Evolutionary conservation across 805 yeast genomes (phyloP).

Genomic region (Zygosaccharomyces rouxii): DNA sequence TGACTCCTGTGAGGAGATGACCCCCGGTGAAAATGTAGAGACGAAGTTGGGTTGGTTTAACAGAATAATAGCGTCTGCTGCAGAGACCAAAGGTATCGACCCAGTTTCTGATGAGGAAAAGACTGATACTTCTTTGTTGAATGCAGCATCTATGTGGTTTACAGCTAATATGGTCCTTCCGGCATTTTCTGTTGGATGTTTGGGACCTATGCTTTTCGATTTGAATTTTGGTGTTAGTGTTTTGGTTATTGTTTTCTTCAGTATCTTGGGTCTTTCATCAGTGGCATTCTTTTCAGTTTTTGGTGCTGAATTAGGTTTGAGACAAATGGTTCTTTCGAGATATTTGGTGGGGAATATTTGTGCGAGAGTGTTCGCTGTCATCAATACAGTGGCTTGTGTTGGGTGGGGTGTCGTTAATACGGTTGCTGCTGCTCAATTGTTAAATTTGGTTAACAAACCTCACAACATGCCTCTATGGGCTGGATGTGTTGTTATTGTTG

Average conservation of each 20-base stretch:
- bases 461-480: conserved; percentile 80
- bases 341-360: conserved; percentile 72
- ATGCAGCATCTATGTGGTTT: conserved; percentile 85
- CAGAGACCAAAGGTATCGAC: conserved; percentile 75
- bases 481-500: conserved; percentile 70
- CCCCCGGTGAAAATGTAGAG: conserved; percentile 5
- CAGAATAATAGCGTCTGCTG: conserved; percentile 31
- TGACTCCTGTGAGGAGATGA: conserved; percentile 5
- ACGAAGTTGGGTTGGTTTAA: conserved; percentile 23
- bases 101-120: conserved; percentile 75
- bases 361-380: conserved; percentile 69
- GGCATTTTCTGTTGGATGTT: conserved; percentile 71
- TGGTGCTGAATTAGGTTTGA: conserved; percentile 79
- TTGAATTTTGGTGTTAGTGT: conserved; percentile 72
- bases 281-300: conserved; percentile 81
- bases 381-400: conserved; percentile 80
- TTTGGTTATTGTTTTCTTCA: conserved; percentile 66
- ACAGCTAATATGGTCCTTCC: conserved; percentile 88
- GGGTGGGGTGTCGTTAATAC: conserved; percentile 96
- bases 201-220: conserved; percentile 59
- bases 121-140: conserved; percentile 57
- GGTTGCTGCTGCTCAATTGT: conserved; percentile 80
- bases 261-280: conserved; percentile 64
- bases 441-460: conserved; percentile 65
- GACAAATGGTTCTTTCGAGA: conserved; percentile 82